Base-by-base conservation (phyloP, 176 grass and related monocot genomes). In the Rhynchospora tenuis region DNA sequence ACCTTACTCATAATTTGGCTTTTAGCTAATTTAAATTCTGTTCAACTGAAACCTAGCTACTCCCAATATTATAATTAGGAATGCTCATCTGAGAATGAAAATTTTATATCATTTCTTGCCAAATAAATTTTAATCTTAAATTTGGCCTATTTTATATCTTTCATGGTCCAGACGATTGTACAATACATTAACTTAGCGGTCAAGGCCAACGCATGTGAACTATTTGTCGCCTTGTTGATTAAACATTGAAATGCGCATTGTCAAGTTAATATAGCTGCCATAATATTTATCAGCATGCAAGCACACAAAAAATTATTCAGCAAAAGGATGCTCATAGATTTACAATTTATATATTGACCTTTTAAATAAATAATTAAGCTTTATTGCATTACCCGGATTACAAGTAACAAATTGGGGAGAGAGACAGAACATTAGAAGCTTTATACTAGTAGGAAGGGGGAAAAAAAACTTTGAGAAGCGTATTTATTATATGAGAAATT, bases 141-240 rank as follows among this genome's bases (percentile, higher is more conserved):
- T 45, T 45, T n/a, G 42, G 17, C 17, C 19, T 70, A 70, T 38
- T 38, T 38, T 38, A 38, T 38, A 38, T 38, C 33, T 38, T 38
- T 2, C 33, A 8, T 0, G 8, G 38, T 70, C 15, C 0, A 12
- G 16, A 31, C 38, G 3, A 19, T 28, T 70, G 67, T 44, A 45
- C 43, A 19, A 12, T 69, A 67, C 64, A 69, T 60, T 23, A 20
- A 45, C 7, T 45, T 70, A 70, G 38, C 38, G 10, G 67, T 73
- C 72, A 75, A 75, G 47, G 52, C 47, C 72, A 28, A 75, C 52
- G 72, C 72, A 75, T 54, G 72, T 75, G 47, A 75, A 54, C 72
- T 54, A 13, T 61, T 61, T 75, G 22, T 75, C 72, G 48, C 54
- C n/a, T 75, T 75, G 72, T 75, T 75, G 6, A 75, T 75, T 54